Base-by-base conservation (phyloP, 306 rosid species). In the Malus orientalis region DNA sequence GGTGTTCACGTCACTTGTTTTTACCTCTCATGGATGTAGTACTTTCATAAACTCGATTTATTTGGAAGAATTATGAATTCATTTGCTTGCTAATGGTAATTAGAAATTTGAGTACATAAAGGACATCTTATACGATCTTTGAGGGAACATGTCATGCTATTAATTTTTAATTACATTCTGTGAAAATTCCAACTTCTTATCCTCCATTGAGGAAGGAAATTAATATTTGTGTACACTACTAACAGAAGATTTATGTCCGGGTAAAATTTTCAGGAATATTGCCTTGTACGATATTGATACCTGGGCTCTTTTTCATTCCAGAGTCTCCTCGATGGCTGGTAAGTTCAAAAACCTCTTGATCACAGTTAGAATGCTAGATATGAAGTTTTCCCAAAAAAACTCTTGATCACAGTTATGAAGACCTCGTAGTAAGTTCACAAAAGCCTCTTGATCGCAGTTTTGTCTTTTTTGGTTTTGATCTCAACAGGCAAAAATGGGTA, bases 291-390 rank as follows among this genome's bases (percentile, higher is more conserved):
- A 54, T 95, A 83, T 80, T 92, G 81, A 95, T 95, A 78, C 99
- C 98, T 71, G 98, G 91, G 78, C 86, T 95, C 23, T 95, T 95
- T 83, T 95, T 95, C 88, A 85, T 95, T 85, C 99, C 98, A 0
- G 99, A 95, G 80, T 92, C 98, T 76, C 99, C 99, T 74, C 89
- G 98, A 81, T 92, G 99, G 98, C 93, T 95, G 88, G 99, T 91
- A 86, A 88, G 85, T 61, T 83, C 79, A 42, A 69, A 58, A 45
- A 77, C 76, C 78, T 76, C 49, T 73, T 61, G 11, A 49, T 74
- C 54, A 18, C 64, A 64, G 60, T 73, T 65, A 42, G 32, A 61
- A 5, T 45, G 61, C 53, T 47, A 38, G 61, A 51, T 45, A 44
- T 61, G 30, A 74, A 8, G 45, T 40, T 40, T 40, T 40, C 45